These are phyloP conservation scores for Chenopodium album DNA, from an alignment of 148 eudicot species.

Conservation along the genomic window DNA sequence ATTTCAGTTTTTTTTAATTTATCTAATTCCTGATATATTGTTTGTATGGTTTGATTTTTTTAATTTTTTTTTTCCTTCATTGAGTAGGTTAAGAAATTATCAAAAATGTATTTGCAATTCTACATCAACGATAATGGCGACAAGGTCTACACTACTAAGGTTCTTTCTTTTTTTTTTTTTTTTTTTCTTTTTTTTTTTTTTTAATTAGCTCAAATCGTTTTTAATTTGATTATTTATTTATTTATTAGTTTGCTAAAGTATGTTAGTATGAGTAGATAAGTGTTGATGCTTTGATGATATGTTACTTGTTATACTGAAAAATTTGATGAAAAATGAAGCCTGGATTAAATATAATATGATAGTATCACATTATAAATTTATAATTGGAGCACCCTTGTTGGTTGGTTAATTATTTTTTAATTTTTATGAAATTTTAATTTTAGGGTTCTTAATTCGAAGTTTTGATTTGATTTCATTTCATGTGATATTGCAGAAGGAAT, in stretches of 20 bases:
- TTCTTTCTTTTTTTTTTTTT: slow-evolving; percentile 7
- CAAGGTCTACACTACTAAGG: slow-evolving; percentile 98
- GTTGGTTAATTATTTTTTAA: not conserved
- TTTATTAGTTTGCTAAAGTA: not conserved
- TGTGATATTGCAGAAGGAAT: slow-evolving; percentile 67
- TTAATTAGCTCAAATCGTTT: no score
- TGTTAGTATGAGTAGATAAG: not conserved
- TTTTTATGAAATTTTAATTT: not conserved
- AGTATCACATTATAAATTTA: not conserved
- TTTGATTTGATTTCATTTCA: not conserved
- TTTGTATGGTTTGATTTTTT: not conserved
- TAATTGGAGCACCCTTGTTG: not conserved
- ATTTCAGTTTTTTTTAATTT: not conserved
- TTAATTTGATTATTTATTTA: no score
- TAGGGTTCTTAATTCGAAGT: not conserved
- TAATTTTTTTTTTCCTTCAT: not conserved
- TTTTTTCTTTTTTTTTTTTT: not conserved
- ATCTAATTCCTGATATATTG: not conserved
- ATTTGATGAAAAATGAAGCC: not conserved
- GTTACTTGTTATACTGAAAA: not conserved
- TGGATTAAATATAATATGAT: no score
- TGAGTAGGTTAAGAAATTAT: not conserved
- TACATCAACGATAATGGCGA: slow-evolving; percentile 94
- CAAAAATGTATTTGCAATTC: slow-evolving; percentile 83
- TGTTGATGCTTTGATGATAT: not conserved